Conservation (phyloP, 768 basidiomycete genomes). For the Suillus ampliporus region DNA sequence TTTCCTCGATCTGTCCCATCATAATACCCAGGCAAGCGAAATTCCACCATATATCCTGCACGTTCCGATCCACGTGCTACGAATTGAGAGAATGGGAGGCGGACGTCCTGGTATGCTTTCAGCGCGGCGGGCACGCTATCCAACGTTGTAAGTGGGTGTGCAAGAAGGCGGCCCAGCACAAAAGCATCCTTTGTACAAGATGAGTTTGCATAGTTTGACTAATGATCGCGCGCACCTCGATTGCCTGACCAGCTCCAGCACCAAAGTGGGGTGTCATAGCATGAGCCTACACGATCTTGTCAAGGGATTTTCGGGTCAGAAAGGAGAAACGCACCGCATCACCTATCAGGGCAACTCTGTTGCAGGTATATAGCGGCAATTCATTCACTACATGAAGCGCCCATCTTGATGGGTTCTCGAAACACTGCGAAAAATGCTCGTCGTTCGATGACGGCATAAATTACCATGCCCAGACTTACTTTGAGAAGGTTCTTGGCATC, state of each 20-base stretch:
- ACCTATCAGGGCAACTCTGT: conserved; percentile 51
- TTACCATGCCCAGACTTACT: conserved; percentile 19
- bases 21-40: conserved; percentile 26
- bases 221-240: conserved; percentile 21
- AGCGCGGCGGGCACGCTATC: conserved; percentile 18
- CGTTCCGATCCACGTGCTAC: conserved; percentile 24
- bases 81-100: conserved; percentile 20
- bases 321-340: conserved; percentile 46
- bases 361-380: conserved; percentile 45
- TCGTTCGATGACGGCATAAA: neutral
- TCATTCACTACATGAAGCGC: conserved; percentile 48
- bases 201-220: too few relatives aligned
- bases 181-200: conserved; percentile 26
- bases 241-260: conserved; percentile 34
- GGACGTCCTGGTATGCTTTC: conserved; percentile 24
- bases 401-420: conserved; percentile 47
- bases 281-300: conserved; percentile 18
- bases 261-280: conserved; percentile 32
- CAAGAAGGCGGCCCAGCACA: conserved; percentile 27
- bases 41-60: conserved; percentile 24
- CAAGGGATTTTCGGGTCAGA: neutral
- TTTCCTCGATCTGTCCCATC: conserved; percentile 24
- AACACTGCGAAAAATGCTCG: conserved; percentile 30
- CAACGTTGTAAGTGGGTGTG: conserved; percentile 18
- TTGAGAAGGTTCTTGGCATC: conserved; percentile 37